Evolutionary conservation across 257 asterid species (phyloP).

Genomic region (Lavandula angustifolia): DNA sequence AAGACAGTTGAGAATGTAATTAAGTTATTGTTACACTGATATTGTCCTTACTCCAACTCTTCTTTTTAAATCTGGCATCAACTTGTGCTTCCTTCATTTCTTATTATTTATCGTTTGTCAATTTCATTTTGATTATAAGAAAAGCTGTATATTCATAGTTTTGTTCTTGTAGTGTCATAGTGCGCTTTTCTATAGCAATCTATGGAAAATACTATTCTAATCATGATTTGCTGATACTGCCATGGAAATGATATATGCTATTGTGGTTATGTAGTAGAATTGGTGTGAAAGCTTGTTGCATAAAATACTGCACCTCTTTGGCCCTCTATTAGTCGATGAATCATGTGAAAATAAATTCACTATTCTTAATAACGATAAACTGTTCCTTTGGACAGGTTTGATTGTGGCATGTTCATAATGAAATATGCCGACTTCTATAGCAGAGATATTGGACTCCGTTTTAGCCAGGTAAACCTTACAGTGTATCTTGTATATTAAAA

Average conservation of each 20-base stretch:
- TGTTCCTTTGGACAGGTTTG: conserved; percentile 58
- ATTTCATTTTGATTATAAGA: neutral
- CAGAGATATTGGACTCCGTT: conserved; percentile 79
- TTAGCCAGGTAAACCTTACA: conserved; percentile 62
- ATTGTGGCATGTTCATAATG: conserved; percentile 93
- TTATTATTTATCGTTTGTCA: neutral
- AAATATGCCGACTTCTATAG: conserved; percentile 91
- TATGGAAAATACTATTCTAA: neutral
- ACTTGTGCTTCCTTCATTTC: conserved; percentile 11
- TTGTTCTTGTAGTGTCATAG: neutral
- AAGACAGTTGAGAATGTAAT: neutral
- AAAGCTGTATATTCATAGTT: neutral
- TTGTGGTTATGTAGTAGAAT: neutral
- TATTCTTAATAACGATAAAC: conserved; percentile 17
- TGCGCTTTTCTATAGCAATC: neutral
- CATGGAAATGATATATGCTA: conserved; percentile 2
- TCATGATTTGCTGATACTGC: neutral
- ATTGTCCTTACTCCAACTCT: neutral
- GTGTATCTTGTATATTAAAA: neutral
- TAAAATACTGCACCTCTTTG: conserved; percentile 9
- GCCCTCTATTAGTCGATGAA: conserved; percentile 5
- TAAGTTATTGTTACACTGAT: neutral
- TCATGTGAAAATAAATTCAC: conserved; percentile 1
- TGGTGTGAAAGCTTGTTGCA: conserved; percentile 4
- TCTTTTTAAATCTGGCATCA: neutral